Percentiles rank a stretch among this genome's conserved stretches.
These are phyloP conservation scores for Dioscorea zingiberensis DNA, from an alignment of 106 monocot genomes.

Conservation along the genomic window DNA sequence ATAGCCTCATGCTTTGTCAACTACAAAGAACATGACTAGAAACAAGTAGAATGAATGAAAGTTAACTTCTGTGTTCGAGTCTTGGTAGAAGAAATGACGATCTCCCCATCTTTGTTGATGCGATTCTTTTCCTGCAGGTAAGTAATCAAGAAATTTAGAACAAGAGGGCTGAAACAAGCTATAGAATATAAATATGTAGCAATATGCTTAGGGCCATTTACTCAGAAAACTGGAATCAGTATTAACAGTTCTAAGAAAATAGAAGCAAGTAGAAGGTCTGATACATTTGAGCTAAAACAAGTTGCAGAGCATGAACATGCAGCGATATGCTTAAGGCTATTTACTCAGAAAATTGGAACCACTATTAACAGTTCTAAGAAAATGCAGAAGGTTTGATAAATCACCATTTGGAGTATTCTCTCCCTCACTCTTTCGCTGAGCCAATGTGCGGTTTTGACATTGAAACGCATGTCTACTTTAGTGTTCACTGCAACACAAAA, in stretches of 20 bases:
- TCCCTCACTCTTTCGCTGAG: conserved; percentile 77
- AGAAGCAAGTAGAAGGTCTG: too few species aligned
- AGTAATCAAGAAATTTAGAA: background rate
- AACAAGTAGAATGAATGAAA: conserved; percentile 8
- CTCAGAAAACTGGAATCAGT: too few species aligned
- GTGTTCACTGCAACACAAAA: conserved; percentile 75
- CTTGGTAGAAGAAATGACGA: conserved; percentile 93
- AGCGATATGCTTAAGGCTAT: too few species aligned
- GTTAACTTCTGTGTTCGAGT: conserved; percentile 90
- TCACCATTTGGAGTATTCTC: conserved; percentile 83
- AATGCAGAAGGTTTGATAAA: background rate
- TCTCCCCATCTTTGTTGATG: conserved; percentile 92
- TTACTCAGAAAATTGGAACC: too few species aligned
- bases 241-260: too few species aligned
- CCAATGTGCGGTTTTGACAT: conserved; percentile 89
- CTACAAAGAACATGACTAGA: conserved; percentile 4
- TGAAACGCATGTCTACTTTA: conserved; percentile 98
- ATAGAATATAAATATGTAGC: too few species aligned
- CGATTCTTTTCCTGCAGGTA: conserved; percentile 88
- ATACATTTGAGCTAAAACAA: too few species aligned
- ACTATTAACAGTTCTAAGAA: too few species aligned
- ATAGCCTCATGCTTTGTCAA: conserved; percentile 7
- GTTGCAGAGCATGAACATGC: too few species aligned
- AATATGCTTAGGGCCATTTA: too few species aligned
- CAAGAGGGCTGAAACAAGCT: too few species aligned